Percentiles rank a stretch among this genome's conserved stretches.
phyloP scores from a whole-genome alignment of 805 yeast species.

The Groenewaldozyma salmanticensis region DNA sequence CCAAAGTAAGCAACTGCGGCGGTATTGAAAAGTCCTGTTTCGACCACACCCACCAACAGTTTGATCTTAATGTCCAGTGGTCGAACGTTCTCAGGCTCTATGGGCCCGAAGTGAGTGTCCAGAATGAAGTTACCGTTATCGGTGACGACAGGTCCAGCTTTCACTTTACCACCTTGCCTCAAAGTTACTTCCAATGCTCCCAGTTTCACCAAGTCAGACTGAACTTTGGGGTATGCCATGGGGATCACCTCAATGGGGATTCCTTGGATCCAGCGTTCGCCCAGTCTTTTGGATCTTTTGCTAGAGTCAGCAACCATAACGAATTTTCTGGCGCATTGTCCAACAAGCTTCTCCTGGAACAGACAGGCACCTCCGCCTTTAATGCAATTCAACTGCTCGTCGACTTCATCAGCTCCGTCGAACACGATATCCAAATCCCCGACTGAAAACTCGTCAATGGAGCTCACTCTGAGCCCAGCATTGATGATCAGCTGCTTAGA shows the following conservation, averaged over 20 bases:
- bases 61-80: conserved; percentile 58
- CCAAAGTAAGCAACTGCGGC: conserved; percentile 86
- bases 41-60: conserved; percentile 84
- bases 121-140: conserved; percentile 90
- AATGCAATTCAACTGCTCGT: conserved; percentile 66
- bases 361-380: conserved; percentile 99
- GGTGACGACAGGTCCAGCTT: conserved; percentile 95
- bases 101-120: conserved; percentile 85
- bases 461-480: conserved; percentile 69
- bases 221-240: conserved; percentile 69
- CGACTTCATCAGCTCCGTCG: conserved; percentile 98
- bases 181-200: conserved; percentile 58
- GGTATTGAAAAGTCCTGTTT: conserved; percentile 76
- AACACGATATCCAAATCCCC: conserved; percentile 84
- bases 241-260: conserved; percentile 96
- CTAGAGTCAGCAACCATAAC: conserved; percentile 88
- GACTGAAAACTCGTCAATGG: conserved; percentile 59
- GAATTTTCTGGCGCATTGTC: conserved; percentile 64
- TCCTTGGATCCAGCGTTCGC: conserved; percentile 78
- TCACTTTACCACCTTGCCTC: conserved; percentile 81
- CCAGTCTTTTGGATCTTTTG: conserved; percentile 66
- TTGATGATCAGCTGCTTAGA: conserved; percentile 75
- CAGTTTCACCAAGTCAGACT: conserved; percentile 46
- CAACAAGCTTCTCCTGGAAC: conserved; percentile 92
- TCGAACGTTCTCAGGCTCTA: conserved; percentile 36